phyloP scores from a whole-genome alignment of 1,284 basidiomycete genomes.

The Tylopilus orsonianus region DNA sequence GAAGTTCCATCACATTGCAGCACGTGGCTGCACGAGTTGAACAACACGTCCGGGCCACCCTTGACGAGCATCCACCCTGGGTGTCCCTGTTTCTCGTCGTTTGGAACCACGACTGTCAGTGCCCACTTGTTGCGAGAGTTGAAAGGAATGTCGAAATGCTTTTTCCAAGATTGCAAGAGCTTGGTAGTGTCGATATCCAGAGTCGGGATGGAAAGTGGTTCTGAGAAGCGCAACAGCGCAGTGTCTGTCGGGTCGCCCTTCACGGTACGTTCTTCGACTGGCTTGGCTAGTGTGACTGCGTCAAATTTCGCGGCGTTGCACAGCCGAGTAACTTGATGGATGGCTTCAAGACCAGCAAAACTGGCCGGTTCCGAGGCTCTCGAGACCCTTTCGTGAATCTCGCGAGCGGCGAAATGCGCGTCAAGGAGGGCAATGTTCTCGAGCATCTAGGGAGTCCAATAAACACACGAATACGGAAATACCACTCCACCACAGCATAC shows the following conservation, averaged over 20 bases:
- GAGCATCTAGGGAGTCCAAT: conserved; percentile 33
- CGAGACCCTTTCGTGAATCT: conserved; percentile 24
- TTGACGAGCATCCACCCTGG: conserved; percentile 46
- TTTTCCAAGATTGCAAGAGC: conserved; percentile 31
- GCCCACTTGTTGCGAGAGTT: conserved; percentile 70
- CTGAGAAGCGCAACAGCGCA: conserved; percentile 60
- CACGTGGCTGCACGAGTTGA: conserved; percentile 44
- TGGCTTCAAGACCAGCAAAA: conserved; percentile 24
- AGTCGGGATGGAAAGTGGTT: conserved; percentile 37
- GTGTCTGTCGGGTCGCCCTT: conserved; percentile 66
- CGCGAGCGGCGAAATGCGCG: conserved; percentile 27
- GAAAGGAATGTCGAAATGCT: conserved; percentile 49
- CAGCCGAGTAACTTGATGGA: conserved; percentile 49
- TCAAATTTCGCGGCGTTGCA: conserved; percentile 66
- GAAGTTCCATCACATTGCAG: conserved; percentile 40
- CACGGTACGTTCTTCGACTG: conserved; percentile 45
- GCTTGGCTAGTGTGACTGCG: conserved; percentile 30
- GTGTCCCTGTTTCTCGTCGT: conserved; percentile 5
- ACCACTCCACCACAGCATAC: conserved; percentile 13
- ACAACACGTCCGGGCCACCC: conserved; percentile 61
- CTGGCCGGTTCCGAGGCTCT: conserved; percentile 5
- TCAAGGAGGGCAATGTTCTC: conserved; percentile 45
- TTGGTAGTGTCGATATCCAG: conserved; percentile 18
- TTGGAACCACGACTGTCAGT: conserved; percentile 33
- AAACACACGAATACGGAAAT: neutral